Evolutionary conservation across 345 rosid species (phyloP).

Genomic region (Stellera chamaejasme): DNA sequence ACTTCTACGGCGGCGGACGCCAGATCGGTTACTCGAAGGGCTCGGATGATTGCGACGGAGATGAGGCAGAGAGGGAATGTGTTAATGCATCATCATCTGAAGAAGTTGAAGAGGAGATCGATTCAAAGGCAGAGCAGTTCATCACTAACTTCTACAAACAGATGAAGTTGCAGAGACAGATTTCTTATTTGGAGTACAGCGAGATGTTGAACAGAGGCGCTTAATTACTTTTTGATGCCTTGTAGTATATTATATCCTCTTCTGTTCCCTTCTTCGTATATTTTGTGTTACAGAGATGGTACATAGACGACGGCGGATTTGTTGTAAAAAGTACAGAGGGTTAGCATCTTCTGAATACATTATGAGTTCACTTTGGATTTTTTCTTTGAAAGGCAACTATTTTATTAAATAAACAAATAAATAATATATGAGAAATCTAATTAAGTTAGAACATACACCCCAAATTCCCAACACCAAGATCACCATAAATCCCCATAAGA

Average conservation of each 20-base stretch:
- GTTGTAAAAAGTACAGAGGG: constrained; percentile 12
- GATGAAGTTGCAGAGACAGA: constrained; percentile 78
- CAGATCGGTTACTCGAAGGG: constrained; percentile 13
- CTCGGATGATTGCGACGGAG: constrained; percentile 1
- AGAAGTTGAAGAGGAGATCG: constrained; percentile 51
- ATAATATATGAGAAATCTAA: not conserved
- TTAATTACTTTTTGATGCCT: not conserved
- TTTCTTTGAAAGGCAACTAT: too few relatives aligned
- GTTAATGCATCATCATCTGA: constrained; percentile 16
- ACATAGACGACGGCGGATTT: constrained; percentile 8
- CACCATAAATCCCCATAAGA: too few relatives aligned
- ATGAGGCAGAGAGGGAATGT: constrained; percentile 13
- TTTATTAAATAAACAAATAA: constrained; percentile 10
- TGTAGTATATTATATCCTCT: too few relatives aligned
- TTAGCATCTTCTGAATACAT: not conserved
- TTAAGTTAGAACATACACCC: too few relatives aligned
- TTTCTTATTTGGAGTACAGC: constrained; percentile 46
- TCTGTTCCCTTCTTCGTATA: not conserved
- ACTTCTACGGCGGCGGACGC: constrained; percentile 17
- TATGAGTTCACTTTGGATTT: too few relatives aligned
- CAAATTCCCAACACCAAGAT: too few relatives aligned
- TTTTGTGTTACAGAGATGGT: not conserved
- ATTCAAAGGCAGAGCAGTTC: constrained; percentile 78
- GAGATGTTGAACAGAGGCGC: constrained; percentile 18
- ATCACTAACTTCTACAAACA: constrained; percentile 66